These are phyloP conservation scores for Albugo candida DNA, from an alignment of 352 stramenopile species.

Conservation along the genomic window DNA sequence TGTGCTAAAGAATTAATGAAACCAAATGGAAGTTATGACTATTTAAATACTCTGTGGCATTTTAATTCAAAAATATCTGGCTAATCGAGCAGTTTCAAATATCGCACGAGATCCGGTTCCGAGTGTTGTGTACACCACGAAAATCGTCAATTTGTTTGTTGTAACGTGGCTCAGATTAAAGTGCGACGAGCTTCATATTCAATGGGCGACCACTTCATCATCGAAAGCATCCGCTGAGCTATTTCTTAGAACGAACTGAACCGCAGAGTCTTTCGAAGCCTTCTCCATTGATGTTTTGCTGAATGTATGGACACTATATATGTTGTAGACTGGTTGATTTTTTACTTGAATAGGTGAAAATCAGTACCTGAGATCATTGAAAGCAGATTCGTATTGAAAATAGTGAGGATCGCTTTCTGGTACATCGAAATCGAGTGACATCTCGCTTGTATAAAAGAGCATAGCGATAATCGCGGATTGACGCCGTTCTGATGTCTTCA, in stretches of 20 bases:
- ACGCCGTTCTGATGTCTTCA: constrained; percentile 19
- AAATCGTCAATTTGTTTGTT: no score
- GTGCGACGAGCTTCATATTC: no score
- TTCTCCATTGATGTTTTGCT: neutral
- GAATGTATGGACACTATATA: constrained; percentile 5
- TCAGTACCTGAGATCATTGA: constrained; percentile 44
- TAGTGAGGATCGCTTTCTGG: constrained; percentile 31
- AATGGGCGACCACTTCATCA: neutral
- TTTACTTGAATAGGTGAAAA: neutral
- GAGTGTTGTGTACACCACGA: no score
- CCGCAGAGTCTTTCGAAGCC: neutral
- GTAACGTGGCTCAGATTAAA: no score
- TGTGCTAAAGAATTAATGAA: no score
- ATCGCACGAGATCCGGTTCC: no score
- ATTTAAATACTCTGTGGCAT: no score
- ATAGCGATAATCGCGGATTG: constrained; percentile 25
- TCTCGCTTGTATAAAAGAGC: constrained; percentile 28
- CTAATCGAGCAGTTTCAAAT: no score
- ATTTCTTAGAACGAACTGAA: neutral
- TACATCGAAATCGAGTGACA: constrained; percentile 18
- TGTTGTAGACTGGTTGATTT: neutral
- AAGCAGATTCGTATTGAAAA: constrained; percentile 40
- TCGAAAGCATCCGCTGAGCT: neutral
- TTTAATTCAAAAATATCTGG: no score
- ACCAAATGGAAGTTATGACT: no score